Base-by-base conservation (phyloP, 2,329 filamentous ascomycete species). In the Tolypocladium amazonense region DNA sequence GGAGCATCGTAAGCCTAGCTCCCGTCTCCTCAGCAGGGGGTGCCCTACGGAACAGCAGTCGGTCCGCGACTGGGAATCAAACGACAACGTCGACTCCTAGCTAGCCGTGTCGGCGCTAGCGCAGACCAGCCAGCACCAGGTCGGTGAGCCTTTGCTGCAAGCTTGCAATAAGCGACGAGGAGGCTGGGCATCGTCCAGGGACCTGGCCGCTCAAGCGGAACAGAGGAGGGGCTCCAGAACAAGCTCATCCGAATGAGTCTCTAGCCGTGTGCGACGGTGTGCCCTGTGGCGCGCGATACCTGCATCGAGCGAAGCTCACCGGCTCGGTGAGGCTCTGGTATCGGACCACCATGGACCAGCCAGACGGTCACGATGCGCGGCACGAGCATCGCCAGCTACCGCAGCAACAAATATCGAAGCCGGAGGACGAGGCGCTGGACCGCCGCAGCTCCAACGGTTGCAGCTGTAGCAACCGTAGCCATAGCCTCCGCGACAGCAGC, bases 401-500 rank as follows among this genome's bases (percentile, higher is more conserved):
- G 50, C 30, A 53, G 20, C 50, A 35, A 7, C 50, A 14, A 23
- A 9, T 20, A 20, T 30, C 4, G 20, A 27, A 23, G 30, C 50
- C 30, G 50, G 50, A 23, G 11, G 53, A 56, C 37, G 62, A 63
- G 59, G 57, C 59, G 58, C 58, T 63, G 54, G 57, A 59, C 54
- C 62, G 63, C 47, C 64, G 57, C 58, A 64, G 62, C 60, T 60
- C 56, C 55, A 50, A 43, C 30, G 61, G 62, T 53, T 61, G 58
- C 58, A 62, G 64, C 60, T 58, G 59, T 47, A 65, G 64, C 61
- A 59, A 56, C 11, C 62, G 62, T 58, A 61, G 61, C 62, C 20
- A 37, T 20, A 18, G 30, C 30, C 30, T 35, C 20, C 30, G 9
- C 30, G 50, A 15, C 30, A 15, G 2, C 50, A 54, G 50, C 50